Conservation (phyloP, 331 rosid species). For the Pyracantha coccinea region DNA sequence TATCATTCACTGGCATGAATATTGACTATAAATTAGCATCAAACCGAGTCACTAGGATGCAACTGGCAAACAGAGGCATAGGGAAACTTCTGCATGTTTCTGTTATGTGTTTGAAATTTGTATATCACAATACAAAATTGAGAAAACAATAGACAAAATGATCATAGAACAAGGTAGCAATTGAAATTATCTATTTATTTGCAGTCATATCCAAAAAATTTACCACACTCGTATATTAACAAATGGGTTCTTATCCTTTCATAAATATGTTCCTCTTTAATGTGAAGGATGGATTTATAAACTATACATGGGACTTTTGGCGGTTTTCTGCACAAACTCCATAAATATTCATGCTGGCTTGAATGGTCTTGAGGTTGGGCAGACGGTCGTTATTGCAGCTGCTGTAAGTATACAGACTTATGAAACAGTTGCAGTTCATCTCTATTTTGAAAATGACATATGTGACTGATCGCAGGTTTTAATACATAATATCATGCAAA, state of each 20-base stretch:
- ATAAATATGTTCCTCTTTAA: neutral
- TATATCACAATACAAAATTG: too few relatives aligned
- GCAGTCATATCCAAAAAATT: neutral
- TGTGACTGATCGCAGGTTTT: conserved; percentile 46
- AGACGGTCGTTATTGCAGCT: conserved; percentile 73
- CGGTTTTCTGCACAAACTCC: conserved; percentile 93
- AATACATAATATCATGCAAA: conserved; percentile 79
- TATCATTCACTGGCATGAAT: too few relatives aligned
- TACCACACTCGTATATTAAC: neutral
- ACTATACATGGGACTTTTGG: conserved; percentile 90
- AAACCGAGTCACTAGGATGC: too few relatives aligned
- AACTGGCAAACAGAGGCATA: too few relatives aligned
- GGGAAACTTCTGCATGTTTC: too few relatives aligned
- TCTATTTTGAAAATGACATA: conserved; percentile 12
- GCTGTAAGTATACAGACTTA: conserved; percentile 44
- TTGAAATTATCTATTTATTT: neutral
- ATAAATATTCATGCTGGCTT: conserved; percentile 87
- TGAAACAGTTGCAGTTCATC: conserved; percentile 5
- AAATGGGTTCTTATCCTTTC: neutral
- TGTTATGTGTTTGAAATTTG: too few relatives aligned
- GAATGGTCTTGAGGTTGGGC: conserved; percentile 90
- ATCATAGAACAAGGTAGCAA: neutral
- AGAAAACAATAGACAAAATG: neutral
- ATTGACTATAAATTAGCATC: too few relatives aligned
- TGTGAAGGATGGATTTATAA: conserved; percentile 84